phyloP scores from a whole-genome alignment of 805 yeast genomes.

The Hanseniaspora pseudoguilliermondii region DNA sequence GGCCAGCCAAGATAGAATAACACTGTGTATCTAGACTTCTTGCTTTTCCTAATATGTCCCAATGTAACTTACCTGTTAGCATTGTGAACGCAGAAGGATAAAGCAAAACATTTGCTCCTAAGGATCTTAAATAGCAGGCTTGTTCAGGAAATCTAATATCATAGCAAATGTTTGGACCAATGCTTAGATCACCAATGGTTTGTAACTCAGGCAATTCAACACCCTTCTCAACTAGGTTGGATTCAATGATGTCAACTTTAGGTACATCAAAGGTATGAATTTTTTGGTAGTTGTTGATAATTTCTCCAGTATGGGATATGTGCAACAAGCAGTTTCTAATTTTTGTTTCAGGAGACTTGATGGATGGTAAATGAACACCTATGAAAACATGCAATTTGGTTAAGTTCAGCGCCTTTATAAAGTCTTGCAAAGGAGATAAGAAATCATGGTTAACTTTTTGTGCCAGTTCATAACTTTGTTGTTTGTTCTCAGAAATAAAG shows the following conservation, averaged over 20 bases:
- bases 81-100: constrained; percentile 90
- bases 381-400: constrained; percentile 52
- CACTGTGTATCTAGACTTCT: constrained; percentile 83
- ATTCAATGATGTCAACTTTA: constrained; percentile 55
- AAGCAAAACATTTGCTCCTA: constrained; percentile 66
- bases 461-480: constrained; percentile 53
- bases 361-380: constrained; percentile 77
- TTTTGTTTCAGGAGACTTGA: constrained; percentile 25
- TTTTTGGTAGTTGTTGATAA: constrained; percentile 64
- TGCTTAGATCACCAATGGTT: constrained; percentile 12
- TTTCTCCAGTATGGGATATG: constrained; percentile 51
- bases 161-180: constrained; percentile 70
- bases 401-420: constrained; percentile 30
- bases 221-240: constrained; percentile 76
- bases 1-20: constrained; percentile 82
- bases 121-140: constrained; percentile 45
- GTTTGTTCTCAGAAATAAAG: constrained; percentile 60
- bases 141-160: constrained; percentile 82
- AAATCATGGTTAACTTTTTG: constrained; percentile 31
- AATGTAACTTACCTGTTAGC: constrained; percentile 83
- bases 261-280: constrained; percentile 83
- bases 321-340: constrained; percentile 65
- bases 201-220: constrained; percentile 31
- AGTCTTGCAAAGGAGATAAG: constrained; percentile 35
- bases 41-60: constrained; percentile 67